Evolutionary conservation across 2,329 filamentous ascomycete species (phyloP), one percentile per base, ranked within the genome.

Genomic region (Calonectria pauciramosa): DNA sequence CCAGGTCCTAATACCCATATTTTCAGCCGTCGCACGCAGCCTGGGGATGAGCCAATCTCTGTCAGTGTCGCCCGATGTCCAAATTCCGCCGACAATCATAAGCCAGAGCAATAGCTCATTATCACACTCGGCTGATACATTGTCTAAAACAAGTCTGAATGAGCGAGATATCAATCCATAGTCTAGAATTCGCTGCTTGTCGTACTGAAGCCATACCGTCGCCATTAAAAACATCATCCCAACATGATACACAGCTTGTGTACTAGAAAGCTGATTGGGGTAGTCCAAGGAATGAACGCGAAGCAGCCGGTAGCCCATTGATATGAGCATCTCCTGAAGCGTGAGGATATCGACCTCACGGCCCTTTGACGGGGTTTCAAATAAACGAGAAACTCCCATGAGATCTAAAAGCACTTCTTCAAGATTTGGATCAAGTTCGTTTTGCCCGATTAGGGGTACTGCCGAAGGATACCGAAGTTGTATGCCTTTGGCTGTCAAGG

Each of bases 241-340:
- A 32, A 71, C 41, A 52, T 77, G 75, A 32, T 72, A 74, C 8
- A 47, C 30, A 63, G 54, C 44, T 34, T 72, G 23, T 52, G 32
- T 23, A 34, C 52, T 41, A 6, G 47, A 54, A 3, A 18, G 26
- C 51, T 56, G 56, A 16, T 38, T 51, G 30, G 52, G 47, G 28
- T 74, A 38, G 9, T 59, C 47, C 18, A 74, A 32, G 11, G 18
- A n/a, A 13, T 59, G 68, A 30, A 68, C 69, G 4, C 32, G 34
- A 18, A 76, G 52, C 8, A 76, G 64, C 6, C 74, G 60, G 38
- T 71, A 76, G 20, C 59, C 49, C 14, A 76, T 72, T 5, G 74
- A 76, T 10, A 74, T 44, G 13, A 71, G 41, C 26, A 76, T 71
- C 36, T 76, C 74, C 20, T 73, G 63, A 26, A 71, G 68, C 18